Percentiles rank a stretch among this genome's conserved stretches.
phyloP scores from a whole-genome alignment of 2,329 filamentous ascomycete species.

The Achaetomium macrosporum region DNA sequence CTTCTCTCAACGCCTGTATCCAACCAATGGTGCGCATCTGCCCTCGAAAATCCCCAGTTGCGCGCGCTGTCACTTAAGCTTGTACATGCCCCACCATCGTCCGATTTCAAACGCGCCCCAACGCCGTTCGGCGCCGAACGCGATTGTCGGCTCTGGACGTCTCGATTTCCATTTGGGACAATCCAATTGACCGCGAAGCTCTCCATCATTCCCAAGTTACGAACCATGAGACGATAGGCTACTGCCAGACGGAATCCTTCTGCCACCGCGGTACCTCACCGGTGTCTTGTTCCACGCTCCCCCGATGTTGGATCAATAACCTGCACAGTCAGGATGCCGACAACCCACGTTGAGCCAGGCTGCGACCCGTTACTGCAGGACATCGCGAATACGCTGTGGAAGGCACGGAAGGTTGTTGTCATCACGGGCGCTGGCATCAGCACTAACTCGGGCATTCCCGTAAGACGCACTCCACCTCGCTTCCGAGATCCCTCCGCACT shows the following conservation, averaged over 20 bases:
- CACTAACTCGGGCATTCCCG: slow-evolving; percentile 70
- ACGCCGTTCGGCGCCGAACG: background rate
- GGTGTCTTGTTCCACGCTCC: background rate
- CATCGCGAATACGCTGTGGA: slow-evolving; percentile 58
- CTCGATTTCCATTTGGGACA: background rate
- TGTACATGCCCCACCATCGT: slow-evolving; percentile 8
- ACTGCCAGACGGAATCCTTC: background rate
- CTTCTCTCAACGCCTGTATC: background rate
- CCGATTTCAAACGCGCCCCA: slow-evolving; percentile 14
- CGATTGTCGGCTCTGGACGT: background rate
- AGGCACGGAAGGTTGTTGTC: slow-evolving; percentile 63
- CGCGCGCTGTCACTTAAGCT: background rate
- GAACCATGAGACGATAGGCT: slow-evolving; percentile 6
- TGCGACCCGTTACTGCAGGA: slow-evolving; percentile 53
- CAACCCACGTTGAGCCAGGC: slow-evolving; percentile 47
- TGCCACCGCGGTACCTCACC: background rate
- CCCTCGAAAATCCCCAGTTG: background rate
- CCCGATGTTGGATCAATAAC: background rate
- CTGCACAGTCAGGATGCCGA: slow-evolving; percentile 45
- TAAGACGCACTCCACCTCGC: slow-evolving; percentile 31
- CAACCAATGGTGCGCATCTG: background rate
- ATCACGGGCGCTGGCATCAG: slow-evolving; percentile 69
- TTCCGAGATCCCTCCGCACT: slow-evolving; percentile 8
- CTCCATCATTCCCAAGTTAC: background rate
- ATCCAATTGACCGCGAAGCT: too few species aligned